These are phyloP conservation scores for Phytophthora sp. DNA, from an alignment of 352 stramenopile species.

Conservation along the genomic window DNA sequence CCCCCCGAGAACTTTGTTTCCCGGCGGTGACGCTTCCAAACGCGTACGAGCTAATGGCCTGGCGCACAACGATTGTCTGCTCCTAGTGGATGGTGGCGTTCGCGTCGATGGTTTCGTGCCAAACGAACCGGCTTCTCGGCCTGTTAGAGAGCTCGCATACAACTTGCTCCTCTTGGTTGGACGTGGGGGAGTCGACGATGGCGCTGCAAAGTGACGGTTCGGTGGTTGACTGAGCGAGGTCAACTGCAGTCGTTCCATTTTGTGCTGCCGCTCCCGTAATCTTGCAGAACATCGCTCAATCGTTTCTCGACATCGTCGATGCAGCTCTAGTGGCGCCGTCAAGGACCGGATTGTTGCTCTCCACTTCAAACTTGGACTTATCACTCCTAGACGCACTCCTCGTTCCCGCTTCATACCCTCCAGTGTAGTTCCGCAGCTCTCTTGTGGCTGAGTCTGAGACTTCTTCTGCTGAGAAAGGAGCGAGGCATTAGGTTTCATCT, in stretches of 20 bases:
- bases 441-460: no score
- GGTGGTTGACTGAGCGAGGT: background rate
- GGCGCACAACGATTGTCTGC: no score
- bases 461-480: no score
- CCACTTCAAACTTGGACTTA: background rate
- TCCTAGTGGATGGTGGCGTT: conserved; percentile 1
- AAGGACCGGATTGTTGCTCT: background rate
- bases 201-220: background rate
- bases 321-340: conserved; percentile 20
- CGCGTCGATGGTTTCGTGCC: background rate
- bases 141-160: background rate
- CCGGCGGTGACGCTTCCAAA: background rate
- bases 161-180: conserved; percentile 18
- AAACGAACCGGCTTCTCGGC: background rate
- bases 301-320: conserved; percentile 18
- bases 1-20: no score
- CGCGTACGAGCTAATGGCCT: background rate
- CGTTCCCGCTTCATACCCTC: background rate
- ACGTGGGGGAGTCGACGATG: conserved; percentile 10
- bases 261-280: conserved; percentile 22
- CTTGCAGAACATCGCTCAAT: conserved; percentile 17
- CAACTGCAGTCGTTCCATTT: conserved; percentile 31
- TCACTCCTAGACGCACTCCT: background rate
- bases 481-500: no score
- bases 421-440: no score